Evolutionary conservation across 345 rosid species (phyloP), one percentile per base, ranked within the genome.

Genomic region (Mallotus nudiflorus): DNA sequence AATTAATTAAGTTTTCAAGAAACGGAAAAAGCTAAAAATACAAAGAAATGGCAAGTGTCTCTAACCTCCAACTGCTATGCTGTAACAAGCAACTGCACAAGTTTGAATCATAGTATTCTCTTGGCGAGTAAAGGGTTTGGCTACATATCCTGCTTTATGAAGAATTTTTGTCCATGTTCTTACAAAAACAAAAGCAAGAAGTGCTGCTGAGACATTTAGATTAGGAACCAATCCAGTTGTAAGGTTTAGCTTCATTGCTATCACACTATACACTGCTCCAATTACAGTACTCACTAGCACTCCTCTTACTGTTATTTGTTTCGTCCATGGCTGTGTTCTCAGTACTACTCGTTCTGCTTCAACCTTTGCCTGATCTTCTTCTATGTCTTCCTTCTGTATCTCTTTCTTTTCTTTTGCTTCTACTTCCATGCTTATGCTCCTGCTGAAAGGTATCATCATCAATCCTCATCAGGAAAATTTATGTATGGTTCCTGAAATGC

Each of bases 61-160:
- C 78, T 69, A 35, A 93, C 98, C 98, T 91, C 98, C 98, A 18
- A 89, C 83, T 2, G 98, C 75, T 58, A 91, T 86, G 86, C 97
- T 92, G 45, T 86, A 93, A 75, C 98, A 93, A 51, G 98, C 98
- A 71, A 88, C 97, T 3, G 93, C 94, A 75, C 97, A 91, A 15
- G 98, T 93, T 74, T 93, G 98, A 55, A 91, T 93, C 94, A 93
- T 91, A 5, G 94, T 89, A 65, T 93, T 93, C 81, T 93, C 98
- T 80, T 93, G 98, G 44, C 89, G 77, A 2, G 96, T 93, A 77
- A 93, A 93, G 9, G 98, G 98, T 40, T 81, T 88, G 0, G 89
- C 27, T 2, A 82, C 78, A 59, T 69, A 85, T 20, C 98, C 98
- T 27, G 85, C 86, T 76, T 83, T 89, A 28, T 84, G 81, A 70